Evolutionary conservation across 2,329 filamentous ascomycete genomes (phyloP).

Genomic region (Curvularia lunata): DNA sequence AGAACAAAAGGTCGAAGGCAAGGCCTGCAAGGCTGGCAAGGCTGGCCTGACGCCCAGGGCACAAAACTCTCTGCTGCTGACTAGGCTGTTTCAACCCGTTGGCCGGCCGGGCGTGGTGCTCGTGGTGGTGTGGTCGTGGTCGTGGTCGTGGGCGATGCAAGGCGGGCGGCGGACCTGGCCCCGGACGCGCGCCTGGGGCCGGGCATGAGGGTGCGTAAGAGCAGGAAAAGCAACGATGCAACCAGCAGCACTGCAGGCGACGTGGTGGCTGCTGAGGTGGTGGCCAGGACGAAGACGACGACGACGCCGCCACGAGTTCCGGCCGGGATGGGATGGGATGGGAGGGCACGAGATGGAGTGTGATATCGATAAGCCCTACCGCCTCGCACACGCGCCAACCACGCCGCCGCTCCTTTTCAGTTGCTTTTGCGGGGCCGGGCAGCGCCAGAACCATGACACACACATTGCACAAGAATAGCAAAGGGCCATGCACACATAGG

Average conservation of each 20-base stretch:
- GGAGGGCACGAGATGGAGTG: too few relatives aligned
- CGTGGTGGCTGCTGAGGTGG: too few relatives aligned
- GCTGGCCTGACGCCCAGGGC: background rate
- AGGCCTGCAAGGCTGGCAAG: conserved; percentile 10
- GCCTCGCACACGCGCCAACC: background rate
- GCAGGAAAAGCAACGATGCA: too few relatives aligned
- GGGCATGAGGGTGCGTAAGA: too few relatives aligned
- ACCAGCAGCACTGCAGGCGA: too few relatives aligned
- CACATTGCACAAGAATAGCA: conserved; percentile 15
- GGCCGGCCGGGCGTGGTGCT: background rate
- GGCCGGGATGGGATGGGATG: too few relatives aligned
- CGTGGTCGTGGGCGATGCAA: background rate
- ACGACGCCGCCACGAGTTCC: too few relatives aligned
- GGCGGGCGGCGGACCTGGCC: background rate
- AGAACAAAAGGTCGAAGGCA: conserved; percentile 11
- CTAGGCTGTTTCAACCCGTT: conserved; percentile 26
- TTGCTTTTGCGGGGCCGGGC: conserved; percentile 25
- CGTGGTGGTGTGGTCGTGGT: too few relatives aligned
- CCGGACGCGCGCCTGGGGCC: background rate
- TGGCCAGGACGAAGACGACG: too few relatives aligned
- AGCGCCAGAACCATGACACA: conserved; percentile 19
- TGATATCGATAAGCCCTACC: conserved; percentile 14
- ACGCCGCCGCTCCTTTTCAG: too few relatives aligned
- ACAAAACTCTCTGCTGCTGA: conserved; percentile 1
- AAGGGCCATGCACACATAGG: background rate